Percentiles rank a stretch among this genome's conserved stretches.
Conservation (phyloP, 441 rosid species). For the Jatropha multifida region DNA sequence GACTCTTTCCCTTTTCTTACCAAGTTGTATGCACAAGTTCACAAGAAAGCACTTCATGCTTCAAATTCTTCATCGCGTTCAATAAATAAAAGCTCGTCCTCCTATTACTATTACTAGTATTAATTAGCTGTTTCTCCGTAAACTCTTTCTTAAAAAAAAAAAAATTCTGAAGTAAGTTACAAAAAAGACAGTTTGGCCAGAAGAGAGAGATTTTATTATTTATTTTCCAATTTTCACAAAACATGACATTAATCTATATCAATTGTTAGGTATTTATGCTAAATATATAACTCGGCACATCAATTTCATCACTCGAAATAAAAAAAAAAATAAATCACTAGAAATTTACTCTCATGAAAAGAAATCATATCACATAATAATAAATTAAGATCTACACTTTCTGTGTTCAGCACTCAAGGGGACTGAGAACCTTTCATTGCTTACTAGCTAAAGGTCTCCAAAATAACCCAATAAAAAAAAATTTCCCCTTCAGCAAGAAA, state of each 20-base stretch:
- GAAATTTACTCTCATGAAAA: constrained; percentile 13
- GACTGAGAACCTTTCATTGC: constrained; percentile 10
- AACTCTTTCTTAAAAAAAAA: no score
- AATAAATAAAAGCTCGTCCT: constrained; percentile 16
- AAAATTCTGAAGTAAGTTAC: no score
- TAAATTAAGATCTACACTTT: constrained; percentile 28
- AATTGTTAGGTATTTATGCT: no score
- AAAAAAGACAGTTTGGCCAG: no score
- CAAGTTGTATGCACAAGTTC: constrained; percentile 28
- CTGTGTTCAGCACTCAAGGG: constrained; percentile 20
- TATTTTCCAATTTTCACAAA: no score
- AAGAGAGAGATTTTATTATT: no score
- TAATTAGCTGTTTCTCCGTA: no score
- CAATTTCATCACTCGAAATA: no score
- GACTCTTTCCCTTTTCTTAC: constrained; percentile 28
- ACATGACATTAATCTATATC: no score
- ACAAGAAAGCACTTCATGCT: constrained; percentile 41
- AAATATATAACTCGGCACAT: no score
- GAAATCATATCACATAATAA: background rate
- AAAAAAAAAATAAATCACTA: no score
- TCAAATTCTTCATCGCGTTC: constrained; percentile 32
- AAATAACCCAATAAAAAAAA: constrained; percentile 22
- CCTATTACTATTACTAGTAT: background rate
- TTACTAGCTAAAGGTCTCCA: constrained; percentile 17
- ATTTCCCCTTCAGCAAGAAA: constrained; percentile 12